Percentiles rank a stretch among this genome's conserved stretches.
phyloP scores from a whole-genome alignment of 2,329 filamentous ascomycete species.

The Penicillium sp. region DNA sequence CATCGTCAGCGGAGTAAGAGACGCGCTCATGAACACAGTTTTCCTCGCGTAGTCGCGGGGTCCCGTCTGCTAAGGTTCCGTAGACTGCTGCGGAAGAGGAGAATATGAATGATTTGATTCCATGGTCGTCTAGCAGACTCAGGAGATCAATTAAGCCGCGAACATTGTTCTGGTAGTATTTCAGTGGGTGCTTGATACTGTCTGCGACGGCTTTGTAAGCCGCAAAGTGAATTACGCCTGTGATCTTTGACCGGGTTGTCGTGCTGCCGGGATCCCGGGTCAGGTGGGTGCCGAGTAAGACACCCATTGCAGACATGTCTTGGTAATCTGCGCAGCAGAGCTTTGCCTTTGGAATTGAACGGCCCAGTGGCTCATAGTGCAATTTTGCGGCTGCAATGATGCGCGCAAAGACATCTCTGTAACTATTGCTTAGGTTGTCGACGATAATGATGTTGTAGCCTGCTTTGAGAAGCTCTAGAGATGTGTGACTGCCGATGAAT shows the following conservation, averaged over 20 bases:
- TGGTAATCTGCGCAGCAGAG: conserved; percentile 1
- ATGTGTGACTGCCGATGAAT: conserved; percentile 1
- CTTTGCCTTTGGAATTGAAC: background rate
- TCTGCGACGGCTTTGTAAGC: conserved; percentile 4
- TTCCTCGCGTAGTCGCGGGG: background rate
- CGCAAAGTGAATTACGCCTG: conserved; percentile 2
- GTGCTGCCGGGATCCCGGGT: background rate
- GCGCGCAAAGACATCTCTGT: background rate
- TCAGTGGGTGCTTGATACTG: conserved; percentile 1
- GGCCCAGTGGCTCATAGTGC: background rate
- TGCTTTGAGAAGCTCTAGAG: background rate
- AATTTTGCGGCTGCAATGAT: background rate
- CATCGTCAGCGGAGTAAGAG: background rate
- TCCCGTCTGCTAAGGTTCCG: background rate
- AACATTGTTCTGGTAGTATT: conserved; percentile 2
- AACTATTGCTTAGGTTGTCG: conserved; percentile 3
- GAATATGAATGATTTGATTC: conserved; percentile 4
- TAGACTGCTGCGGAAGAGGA: conserved; percentile 1
- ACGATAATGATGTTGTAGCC: conserved; percentile 3
- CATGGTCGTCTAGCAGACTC: background rate
- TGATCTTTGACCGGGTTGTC: background rate
- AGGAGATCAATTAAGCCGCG: conserved; percentile 1
- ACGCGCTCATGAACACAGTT: background rate
- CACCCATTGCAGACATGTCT: background rate
- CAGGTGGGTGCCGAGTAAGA: background rate